Conservation (phyloP, 768 basidiomycete species). For the Trametes maxima region DNA sequence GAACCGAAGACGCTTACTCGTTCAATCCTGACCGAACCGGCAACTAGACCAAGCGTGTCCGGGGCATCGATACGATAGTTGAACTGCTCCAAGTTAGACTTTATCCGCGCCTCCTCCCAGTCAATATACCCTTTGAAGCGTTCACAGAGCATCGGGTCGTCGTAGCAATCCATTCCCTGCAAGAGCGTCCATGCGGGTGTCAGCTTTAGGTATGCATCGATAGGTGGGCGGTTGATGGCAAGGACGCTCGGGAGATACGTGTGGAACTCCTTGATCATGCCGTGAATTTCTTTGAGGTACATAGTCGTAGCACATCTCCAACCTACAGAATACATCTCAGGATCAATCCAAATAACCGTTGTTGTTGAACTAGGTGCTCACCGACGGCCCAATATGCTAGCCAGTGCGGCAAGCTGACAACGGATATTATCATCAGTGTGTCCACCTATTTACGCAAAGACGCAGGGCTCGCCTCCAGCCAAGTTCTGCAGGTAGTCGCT, state of each 20-base stretch:
- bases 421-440: not conserved
- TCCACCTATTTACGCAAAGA: too few species aligned
- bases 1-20: constrained; percentile 24
- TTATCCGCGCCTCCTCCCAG: constrained; percentile 30
- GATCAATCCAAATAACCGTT: not conserved
- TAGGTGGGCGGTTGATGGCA: not conserved
- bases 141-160: not conserved
- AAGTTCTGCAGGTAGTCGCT: constrained; percentile 22
- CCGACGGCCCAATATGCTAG: constrained; percentile 39
- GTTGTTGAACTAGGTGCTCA: constrained; percentile 1
- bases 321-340: constrained; percentile 9
- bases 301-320: constrained; percentile 21
- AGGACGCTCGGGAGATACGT: not conserved
- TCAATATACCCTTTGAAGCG: constrained; percentile 29
- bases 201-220: not conserved
- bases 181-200: not conserved
- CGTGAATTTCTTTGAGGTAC: constrained; percentile 13
- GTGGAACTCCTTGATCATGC: not conserved
- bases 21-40: constrained; percentile 33
- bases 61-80: constrained; percentile 33
- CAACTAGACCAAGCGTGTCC: constrained; percentile 33
- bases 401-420: constrained; percentile 32
- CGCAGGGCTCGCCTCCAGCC: constrained; percentile 34
- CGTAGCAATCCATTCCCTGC: not conserved
- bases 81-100: constrained; percentile 27